These are phyloP conservation scores for Fusarium setosum DNA, from an alignment of 2,329 filamentous ascomycete genomes.

Conservation along the genomic window DNA sequence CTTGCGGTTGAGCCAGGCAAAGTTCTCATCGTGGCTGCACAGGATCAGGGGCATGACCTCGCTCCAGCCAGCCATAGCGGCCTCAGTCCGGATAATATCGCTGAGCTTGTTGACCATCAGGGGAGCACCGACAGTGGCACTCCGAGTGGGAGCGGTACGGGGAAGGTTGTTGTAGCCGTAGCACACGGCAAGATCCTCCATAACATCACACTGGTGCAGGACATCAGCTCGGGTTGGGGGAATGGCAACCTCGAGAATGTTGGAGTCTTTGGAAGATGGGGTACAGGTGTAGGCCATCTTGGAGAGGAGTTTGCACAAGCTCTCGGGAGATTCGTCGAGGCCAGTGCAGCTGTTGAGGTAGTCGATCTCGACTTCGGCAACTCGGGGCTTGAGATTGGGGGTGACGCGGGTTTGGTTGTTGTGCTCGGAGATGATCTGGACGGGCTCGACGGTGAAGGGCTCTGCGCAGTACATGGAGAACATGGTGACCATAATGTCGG, in stretches of 20 bases:
- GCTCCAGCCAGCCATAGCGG: slow-evolving; percentile 94
- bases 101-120: slow-evolving; percentile 93
- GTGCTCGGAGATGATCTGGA: slow-evolving; percentile 92
- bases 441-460: slow-evolving; percentile 91
- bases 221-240: slow-evolving; percentile 94
- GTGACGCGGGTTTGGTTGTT: slow-evolving; percentile 85
- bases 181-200: slow-evolving; percentile 97
- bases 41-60: slow-evolving; percentile 97
- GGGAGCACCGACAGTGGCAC: slow-evolving; percentile 86
- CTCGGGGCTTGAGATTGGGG: slow-evolving; percentile 81
- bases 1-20: slow-evolving; percentile 90
- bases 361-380: slow-evolving; percentile 84
- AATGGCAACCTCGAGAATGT: slow-evolving; percentile 83
- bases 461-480: slow-evolving; percentile 93
- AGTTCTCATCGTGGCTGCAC: slow-evolving; percentile 98
- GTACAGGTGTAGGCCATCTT: slow-evolving; percentile 91
- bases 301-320: slow-evolving; percentile 82
- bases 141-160: slow-evolving; percentile 85
- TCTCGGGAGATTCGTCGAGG: slow-evolving; percentile 76
- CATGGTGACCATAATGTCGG: slow-evolving; percentile 96
- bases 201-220: slow-evolving; percentile 95
- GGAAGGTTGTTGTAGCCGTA: slow-evolving; percentile 98
- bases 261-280: slow-evolving; percentile 75
- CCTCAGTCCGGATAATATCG: slow-evolving; percentile 90
- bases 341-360: slow-evolving; percentile 97